phyloP scores from a whole-genome alignment of 2,329 filamentous ascomycete genomes.

The Epichloe elymi region DNA sequence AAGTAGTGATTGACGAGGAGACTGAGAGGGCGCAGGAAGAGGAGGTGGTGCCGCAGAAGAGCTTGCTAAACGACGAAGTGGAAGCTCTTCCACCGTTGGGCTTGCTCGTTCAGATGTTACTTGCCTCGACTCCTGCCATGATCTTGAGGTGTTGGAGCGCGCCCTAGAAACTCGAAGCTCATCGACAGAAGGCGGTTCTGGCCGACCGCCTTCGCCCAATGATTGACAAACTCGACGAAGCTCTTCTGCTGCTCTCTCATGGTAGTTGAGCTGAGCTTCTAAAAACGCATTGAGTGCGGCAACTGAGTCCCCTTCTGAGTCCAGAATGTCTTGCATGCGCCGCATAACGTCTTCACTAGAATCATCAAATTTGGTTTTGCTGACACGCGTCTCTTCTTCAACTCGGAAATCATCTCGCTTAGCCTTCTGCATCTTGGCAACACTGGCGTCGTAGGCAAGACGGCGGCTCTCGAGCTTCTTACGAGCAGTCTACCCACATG shows the following conservation, averaged over 20 bases:
- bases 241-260: conserved; percentile 81
- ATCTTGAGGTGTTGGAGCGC: conserved; percentile 36
- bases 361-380: conserved; percentile 95
- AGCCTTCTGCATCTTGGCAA: conserved; percentile 81
- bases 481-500: conserved; percentile 44
- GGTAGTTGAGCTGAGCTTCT: conserved; percentile 80
- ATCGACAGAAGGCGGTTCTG: conserved; percentile 5
- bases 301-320: conserved; percentile 73
- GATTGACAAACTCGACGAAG: conserved; percentile 43
- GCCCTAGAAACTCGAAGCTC: conserved; percentile 19
- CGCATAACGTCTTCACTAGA: conserved; percentile 82
- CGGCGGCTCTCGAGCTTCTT: conserved; percentile 90
- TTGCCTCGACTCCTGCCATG: conserved; percentile 20
- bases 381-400: conserved; percentile 80
- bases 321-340: conserved; percentile 93
- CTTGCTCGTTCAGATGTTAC: not conserved
- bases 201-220: conserved; percentile 23
- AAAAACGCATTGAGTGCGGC: conserved; percentile 68
- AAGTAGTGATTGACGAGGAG: conserved; percentile 1
- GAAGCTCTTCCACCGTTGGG: conserved; percentile 25
- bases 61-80: conserved; percentile 27
- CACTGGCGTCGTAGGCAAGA: conserved; percentile 80
- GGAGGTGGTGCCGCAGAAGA: conserved; percentile 18
- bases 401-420: conserved; percentile 89
- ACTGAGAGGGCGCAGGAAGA: conserved; percentile 20